These are phyloP conservation scores for Cyclocybe aegerita DNA, from an alignment of 768 basidiomycete genomes.

Conservation along the genomic window DNA sequence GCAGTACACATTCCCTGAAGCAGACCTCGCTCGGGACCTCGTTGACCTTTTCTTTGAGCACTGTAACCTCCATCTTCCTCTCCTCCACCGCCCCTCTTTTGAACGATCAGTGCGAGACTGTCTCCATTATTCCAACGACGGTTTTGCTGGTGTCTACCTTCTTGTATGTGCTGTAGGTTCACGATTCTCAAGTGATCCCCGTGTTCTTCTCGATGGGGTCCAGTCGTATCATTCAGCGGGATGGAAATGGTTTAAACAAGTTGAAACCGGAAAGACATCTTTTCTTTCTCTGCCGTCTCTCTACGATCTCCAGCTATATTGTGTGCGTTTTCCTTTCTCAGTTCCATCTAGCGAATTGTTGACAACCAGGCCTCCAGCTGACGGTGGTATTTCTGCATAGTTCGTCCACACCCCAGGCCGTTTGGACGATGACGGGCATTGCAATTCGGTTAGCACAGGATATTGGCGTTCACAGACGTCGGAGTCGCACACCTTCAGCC, in stretches of 20 bases:
- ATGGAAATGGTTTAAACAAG: slow-evolving; percentile 64
- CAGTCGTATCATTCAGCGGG: slow-evolving; percentile 43
- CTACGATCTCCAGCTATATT: slow-evolving; percentile 70
- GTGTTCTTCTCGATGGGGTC: slow-evolving; percentile 41
- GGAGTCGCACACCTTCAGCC: slow-evolving; percentile 30
- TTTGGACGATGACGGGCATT: slow-evolving; percentile 67
- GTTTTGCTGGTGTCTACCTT: slow-evolving; percentile 58
- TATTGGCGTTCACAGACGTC: slow-evolving; percentile 63
- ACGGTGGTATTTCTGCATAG: slow-evolving; percentile 49
- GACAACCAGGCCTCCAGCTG: slow-evolving; percentile 38
- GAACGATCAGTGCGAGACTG: slow-evolving; percentile 45
- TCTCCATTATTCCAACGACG: slow-evolving; percentile 43
- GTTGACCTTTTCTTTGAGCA: slow-evolving; percentile 62
- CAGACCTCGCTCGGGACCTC: slow-evolving; percentile 46
- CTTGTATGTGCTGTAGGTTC: slow-evolving; percentile 70
- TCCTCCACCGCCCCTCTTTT: slow-evolving; percentile 73
- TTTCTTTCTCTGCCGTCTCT: slow-evolving; percentile 62
- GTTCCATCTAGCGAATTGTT: too few relatives aligned
- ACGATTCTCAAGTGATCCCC: slow-evolving; percentile 54
- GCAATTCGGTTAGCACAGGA: slow-evolving; percentile 75
- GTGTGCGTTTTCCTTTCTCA: too few relatives aligned
- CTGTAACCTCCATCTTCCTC: slow-evolving; percentile 54
- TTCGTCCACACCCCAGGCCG: slow-evolving; percentile 54
- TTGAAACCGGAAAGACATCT: slow-evolving; percentile 57
- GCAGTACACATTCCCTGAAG: slow-evolving; percentile 43